Conservation (phyloP, 805 yeast genomes). For the Myxozyma vanderwaltii region DNA sequence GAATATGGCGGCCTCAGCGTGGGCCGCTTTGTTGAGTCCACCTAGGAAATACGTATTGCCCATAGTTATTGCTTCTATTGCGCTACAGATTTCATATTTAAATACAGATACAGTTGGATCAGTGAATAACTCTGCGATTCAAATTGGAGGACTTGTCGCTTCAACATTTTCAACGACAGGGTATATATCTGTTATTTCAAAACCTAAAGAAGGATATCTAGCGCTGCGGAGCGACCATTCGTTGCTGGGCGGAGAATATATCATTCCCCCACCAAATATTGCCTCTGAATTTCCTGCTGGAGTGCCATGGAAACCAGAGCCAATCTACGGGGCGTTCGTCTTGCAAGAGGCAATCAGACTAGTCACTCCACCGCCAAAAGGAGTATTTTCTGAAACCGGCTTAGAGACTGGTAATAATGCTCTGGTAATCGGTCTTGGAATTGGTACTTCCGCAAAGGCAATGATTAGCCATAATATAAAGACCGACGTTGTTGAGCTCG, state of each 20-base stretch:
- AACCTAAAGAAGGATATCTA: background rate
- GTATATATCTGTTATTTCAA: slow-evolving; percentile 24
- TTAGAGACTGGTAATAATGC: slow-evolving; percentile 12
- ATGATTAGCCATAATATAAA: slow-evolving; percentile 17
- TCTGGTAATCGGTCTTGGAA: slow-evolving; percentile 29
- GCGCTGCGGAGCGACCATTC: slow-evolving; percentile 29
- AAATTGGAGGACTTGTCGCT: background rate
- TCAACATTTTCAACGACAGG: slow-evolving; percentile 23
- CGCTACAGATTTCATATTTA: background rate
- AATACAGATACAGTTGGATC: background rate
- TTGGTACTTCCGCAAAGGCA: slow-evolving; percentile 27
- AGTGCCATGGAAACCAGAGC: slow-evolving; percentile 19
- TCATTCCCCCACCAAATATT: slow-evolving; percentile 9
- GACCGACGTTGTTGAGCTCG: slow-evolving; percentile 26
- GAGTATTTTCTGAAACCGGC: background rate
- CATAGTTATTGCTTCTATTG: background rate
- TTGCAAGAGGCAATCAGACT: slow-evolving; percentile 30
- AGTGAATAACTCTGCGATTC: background rate
- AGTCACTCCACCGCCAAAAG: slow-evolving; percentile 22
- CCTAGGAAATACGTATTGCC: slow-evolving; percentile 3
- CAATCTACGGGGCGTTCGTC: slow-evolving; percentile 27
- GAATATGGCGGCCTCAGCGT: background rate
- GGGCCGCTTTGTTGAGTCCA: slow-evolving; percentile 3
- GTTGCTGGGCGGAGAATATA: slow-evolving; percentile 26
- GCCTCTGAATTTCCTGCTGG: background rate